Base-by-base conservation (phyloP, 2,329 filamentous ascomycete genomes). In the Pyrenophora graminea region DNA sequence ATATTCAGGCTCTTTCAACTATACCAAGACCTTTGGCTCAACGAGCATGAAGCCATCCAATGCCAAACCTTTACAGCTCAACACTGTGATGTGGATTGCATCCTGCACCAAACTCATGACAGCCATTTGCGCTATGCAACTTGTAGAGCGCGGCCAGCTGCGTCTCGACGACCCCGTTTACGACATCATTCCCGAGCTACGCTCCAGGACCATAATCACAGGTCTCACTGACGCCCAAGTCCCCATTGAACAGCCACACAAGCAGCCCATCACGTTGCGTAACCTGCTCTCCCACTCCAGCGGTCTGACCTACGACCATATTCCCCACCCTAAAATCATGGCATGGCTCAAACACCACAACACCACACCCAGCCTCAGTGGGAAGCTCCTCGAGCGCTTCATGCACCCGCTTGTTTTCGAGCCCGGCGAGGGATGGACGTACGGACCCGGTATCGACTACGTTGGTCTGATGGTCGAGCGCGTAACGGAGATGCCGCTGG, bases 341-440 rank as follows among this genome's bases (percentile, higher is more conserved):
- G 70, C 68, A 13, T 83, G 78, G 78, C 8, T 55, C 8, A 46
- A 58, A 17, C 58, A 60, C 33, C 51, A 64, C 18, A 69, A 68
- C 3, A 17, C 39, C 19, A 8, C 17, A 1, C 42, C 32, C 0
- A 75, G 76, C 41, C 76, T 74, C 2, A 58, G 78, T 38, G 62
- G 77, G 17, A 79, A 76, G 69, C 58, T 81, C 8, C 61, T 80
- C 8, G 66, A 69, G 9, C 77, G 80, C 49, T 56, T 79, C 73
- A 63, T 64, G 60, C 7, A 21, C 4, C 69, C 68, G 1, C 56
- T 73, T 2, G 23, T 63, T 6, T 70, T 65, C 39, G 74, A 75
- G 48, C 81, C 80, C 0, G 81, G 80, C 0, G 68, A 74, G 3
- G 73, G 74, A 6, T 84, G 80, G 80, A 68, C 66, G 25, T 84